These are phyloP conservation scores for Mollisia scopiformis DNA, from an alignment of 2,329 filamentous ascomycete genomes.

Conservation along the genomic window DNA sequence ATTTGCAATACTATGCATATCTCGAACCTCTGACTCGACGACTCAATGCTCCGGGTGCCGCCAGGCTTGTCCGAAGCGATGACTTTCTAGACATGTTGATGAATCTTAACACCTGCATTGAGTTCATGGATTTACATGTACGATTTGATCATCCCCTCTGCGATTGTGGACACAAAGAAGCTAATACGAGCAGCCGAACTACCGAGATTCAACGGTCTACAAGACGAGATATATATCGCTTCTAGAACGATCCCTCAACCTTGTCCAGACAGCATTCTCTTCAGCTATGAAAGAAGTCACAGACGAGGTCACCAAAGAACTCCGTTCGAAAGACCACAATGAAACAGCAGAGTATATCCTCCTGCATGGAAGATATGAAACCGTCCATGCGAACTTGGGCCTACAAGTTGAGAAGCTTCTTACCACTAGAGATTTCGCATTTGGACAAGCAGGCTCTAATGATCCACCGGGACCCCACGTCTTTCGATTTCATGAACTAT, in stretches of 20 bases:
- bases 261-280: slow-evolving; percentile 46
- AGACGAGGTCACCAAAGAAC: slow-evolving; percentile 61
- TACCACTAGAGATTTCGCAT: slow-evolving; percentile 39
- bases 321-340: slow-evolving; percentile 66
- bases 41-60: slow-evolving; percentile 89
- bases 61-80: slow-evolving; percentile 79
- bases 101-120: slow-evolving; percentile 86
- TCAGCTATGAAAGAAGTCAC: neutral
- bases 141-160: slow-evolving; percentile 9
- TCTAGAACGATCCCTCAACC: slow-evolving; percentile 67
- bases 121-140: slow-evolving; percentile 89
- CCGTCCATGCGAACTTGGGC: slow-evolving; percentile 57
- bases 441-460: slow-evolving; percentile 69
- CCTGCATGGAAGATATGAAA: slow-evolving; percentile 68
- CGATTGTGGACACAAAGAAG: neutral
- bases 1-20: slow-evolving; percentile 93
- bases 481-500: slow-evolving; percentile 63
- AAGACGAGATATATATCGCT: slow-evolving; percentile 84
- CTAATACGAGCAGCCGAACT: slow-evolving; percentile 61
- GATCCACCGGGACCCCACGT: slow-evolving; percentile 62
- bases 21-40: slow-evolving; percentile 87
- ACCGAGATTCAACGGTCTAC: slow-evolving; percentile 87
- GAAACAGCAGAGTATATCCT: slow-evolving; percentile 73
- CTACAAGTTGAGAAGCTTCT: slow-evolving; percentile 64
- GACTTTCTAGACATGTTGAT: slow-evolving; percentile 87